These are phyloP conservation scores for Fusarium sp. DNA, from an alignment of 2,329 filamentous ascomycete genomes.

Conservation along the genomic window DNA sequence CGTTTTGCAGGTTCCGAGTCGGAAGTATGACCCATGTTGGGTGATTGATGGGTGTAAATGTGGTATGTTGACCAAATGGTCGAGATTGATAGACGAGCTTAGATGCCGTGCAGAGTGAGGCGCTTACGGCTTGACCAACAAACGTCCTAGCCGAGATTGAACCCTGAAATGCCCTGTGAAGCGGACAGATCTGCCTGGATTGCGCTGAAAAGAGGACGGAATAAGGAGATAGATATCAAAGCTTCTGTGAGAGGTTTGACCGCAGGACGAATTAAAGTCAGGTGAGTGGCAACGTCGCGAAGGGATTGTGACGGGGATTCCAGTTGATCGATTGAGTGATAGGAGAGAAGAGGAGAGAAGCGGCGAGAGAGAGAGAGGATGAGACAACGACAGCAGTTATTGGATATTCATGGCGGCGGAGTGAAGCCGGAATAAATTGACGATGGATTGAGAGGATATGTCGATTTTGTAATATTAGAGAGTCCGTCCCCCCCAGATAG, in stretches of 20 bases:
- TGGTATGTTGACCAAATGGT: conserved; percentile 2
- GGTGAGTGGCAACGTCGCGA: conserved; percentile 30
- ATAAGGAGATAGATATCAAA: conserved; percentile 9
- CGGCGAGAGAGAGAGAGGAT: neutral
- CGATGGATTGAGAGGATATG: conserved; percentile 3
- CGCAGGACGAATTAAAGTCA: conserved; percentile 14
- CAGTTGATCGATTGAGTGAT: neutral
- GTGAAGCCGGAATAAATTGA: conserved; percentile 5
- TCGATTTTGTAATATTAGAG: conserved; percentile 18
- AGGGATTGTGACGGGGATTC: conserved; percentile 21
- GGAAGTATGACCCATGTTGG: conserved; percentile 53
- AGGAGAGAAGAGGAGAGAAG: neutral
- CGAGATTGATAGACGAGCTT: neutral
- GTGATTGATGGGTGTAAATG: conserved; percentile 1
- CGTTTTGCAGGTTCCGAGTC: conserved; percentile 56
- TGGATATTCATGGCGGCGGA: conserved; percentile 35
- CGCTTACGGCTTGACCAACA: conserved; percentile 11
- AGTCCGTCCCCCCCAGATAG: neutral
- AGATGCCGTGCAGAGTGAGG: neutral
- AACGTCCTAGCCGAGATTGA: conserved; percentile 9
- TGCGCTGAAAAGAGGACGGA: neutral
- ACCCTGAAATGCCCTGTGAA: conserved; percentile 7
- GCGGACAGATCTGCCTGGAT: neutral
- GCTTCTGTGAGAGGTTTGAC: conserved; percentile 20
- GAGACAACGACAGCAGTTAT: conserved; percentile 25